Conservation (phyloP, 352 stramenopile genomes). For the Blastocystis sp. region DNA sequence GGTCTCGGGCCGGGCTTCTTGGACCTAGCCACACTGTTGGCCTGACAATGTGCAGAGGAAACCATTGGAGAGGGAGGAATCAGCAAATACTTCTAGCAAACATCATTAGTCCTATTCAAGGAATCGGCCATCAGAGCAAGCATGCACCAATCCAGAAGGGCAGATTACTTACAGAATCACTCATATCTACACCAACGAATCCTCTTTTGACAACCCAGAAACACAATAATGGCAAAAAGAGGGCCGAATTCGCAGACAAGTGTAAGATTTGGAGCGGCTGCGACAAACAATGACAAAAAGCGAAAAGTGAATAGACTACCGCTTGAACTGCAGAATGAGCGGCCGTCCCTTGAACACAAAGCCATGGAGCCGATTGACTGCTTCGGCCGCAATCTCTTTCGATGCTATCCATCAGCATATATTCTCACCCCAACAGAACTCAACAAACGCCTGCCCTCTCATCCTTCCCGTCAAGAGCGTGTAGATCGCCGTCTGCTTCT, state of each 20-base stretch:
- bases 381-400: not conserved
- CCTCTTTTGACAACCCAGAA: not conserved
- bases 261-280: too few species aligned
- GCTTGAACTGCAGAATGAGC: constrained; percentile 44
- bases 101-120: not conserved
- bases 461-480: constrained; percentile 60
- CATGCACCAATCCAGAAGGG: too few species aligned
- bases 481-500: constrained; percentile 2
- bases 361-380: constrained; percentile 18
- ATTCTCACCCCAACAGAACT: not conserved
- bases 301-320: constrained; percentile 9
- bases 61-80: not conserved
- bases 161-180: not conserved
- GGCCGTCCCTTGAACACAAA: constrained; percentile 50
- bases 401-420: constrained; percentile 21
- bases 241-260: too few species aligned
- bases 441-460: constrained; percentile 65
- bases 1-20: constrained; percentile 61
- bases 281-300: not conserved
- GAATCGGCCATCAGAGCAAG: not conserved
- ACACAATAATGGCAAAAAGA: not conserved
- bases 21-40: not conserved
- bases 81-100: not conserved
- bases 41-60: not conserved
- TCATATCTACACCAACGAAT: not conserved